Evolutionary conservation across 2,329 filamentous ascomycete species (phyloP), one percentile per base, ranked within the genome.

Genomic region (Microsporum canis): DNA sequence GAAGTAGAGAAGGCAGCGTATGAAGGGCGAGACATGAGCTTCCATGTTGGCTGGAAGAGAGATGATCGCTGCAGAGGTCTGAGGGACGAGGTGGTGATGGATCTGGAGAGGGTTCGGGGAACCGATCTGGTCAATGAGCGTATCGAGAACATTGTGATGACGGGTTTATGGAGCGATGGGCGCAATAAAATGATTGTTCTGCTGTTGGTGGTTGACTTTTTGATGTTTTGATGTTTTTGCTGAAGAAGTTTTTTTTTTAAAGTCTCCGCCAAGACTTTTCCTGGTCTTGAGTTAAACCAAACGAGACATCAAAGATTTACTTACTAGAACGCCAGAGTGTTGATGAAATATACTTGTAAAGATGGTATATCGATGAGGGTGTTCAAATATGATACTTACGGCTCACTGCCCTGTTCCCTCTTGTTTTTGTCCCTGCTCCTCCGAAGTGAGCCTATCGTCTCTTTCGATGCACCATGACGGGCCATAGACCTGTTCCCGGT

Each of bases 61-160:
- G 76, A 72, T 68, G 76, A 77, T 69, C 80, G 78, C 64, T 78
- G 79, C 68, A 80, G 70, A 56, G 77, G 73, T 63, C 61, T 58
- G 10, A 80, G 73, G 64, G 81, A 68, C 57, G 82, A 75, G 59
- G 77, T 73, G 64, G 82, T 77, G 65, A 87, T 70, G 68, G 75
- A 73, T 65, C 86, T 83, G 67, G 82, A 77, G 60, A 87, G 68
- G 62, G 80, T 79, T 71, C 86, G 84, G 68, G 88, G 86, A 71
- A 85, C 82, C 57, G 84, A 82, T 72, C 88, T 86, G 71, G 82
- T 80, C 65, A 87, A 72, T 63, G 80, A 77, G 73, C 87, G 82
- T 66, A 89, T 77, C 66, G 87, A 86, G 71, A 90, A 78, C 88
- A 91, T 91, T 66, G 69, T 82, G 74, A 66, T 31, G 17, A 17